phyloP scores from a whole-genome alignment of 768 basidiomycete species.

The Russula sp. region DNA sequence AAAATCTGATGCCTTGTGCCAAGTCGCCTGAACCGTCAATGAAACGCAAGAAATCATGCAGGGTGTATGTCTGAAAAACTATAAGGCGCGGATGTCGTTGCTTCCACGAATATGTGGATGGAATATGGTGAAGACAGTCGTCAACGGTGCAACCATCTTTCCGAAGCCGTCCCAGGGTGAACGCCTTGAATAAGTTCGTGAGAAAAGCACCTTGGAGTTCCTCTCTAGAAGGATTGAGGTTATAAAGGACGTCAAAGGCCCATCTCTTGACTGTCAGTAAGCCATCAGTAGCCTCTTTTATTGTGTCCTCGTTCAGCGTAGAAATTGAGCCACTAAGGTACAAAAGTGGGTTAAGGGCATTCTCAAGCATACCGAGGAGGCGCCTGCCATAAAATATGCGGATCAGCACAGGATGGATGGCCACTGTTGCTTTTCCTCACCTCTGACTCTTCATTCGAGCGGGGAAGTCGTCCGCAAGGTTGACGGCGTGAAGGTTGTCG shows the following conservation, averaged over 20 bases:
- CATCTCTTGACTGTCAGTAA: constrained; percentile 45
- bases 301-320: constrained; percentile 37
- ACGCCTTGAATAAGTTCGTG: constrained; percentile 41
- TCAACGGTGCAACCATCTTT: not conserved
- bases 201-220: constrained; percentile 37
- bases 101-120: not conserved
- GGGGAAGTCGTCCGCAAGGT: not conserved
- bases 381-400: not conserved
- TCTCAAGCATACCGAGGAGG: constrained; percentile 40
- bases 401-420: not conserved
- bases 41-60: constrained; percentile 14
- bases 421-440: not conserved
- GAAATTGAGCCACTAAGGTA: constrained; percentile 46
- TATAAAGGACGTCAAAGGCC: constrained; percentile 44
- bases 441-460: constrained; percentile 6
- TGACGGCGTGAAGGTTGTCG: constrained; percentile 34
- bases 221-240: constrained; percentile 32
- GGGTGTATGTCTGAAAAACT: not conserved
- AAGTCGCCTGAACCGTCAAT: constrained; percentile 37
- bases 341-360: constrained; percentile 48
- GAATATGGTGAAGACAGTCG: constrained; percentile 1
- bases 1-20: constrained; percentile 43
- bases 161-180: constrained; percentile 35
- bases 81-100: constrained; percentile 16
- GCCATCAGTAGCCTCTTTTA: constrained; percentile 42